Evolutionary conservation across 345 rosid genomes (phyloP), one percentile per base, ranked within the genome.

Genomic region (Lenwebbia sp.): DNA sequence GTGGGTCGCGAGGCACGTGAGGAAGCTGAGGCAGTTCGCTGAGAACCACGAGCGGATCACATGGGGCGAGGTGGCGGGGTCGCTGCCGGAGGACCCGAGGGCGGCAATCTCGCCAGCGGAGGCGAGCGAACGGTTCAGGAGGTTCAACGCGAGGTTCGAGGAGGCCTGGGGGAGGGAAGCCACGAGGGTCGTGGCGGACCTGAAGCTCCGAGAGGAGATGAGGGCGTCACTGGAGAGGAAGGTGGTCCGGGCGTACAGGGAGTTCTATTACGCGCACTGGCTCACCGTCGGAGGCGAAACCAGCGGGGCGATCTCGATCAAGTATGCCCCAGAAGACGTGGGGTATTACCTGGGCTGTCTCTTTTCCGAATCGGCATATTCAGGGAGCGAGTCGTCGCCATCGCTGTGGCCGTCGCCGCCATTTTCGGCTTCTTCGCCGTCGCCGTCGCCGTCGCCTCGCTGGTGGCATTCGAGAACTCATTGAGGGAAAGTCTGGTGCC

Each of bases 321-420:
- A 89, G 84, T 95, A 87, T 84, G n/a, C 90, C 82, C 94, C 99
- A 25, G 93, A 89, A n/a, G 95, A 95, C 84, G 83, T 95, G 53
- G 94, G 82, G 83, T 91, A 91, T 88, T 90, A 90, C 91, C 52
- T 96, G 28, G 89, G 90, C 37, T 92, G 91, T 83, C 89, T 94
- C 82, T 92, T 85, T 78, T 83, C 85, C 17, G 92, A 85, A 5
- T 58, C 75, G 56, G 82, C 86, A 52, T 58, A 76, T 22, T 84
- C 33, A 25, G 85, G 82, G 15, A 7, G 56, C 28, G 54, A 84
- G 47, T 57, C 88, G 5, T 44, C 78, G 33, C 12, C 75, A 1
- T 82, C 84, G 5, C 28, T 53, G 21, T 17, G 70, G 37, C 84
- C 91, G 3, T 37, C 76, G 6, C 19, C 86, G 26, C 22, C 75